phyloP scores from a whole-genome alignment of 345 rosid genomes.

The Litchi chinensis region DNA sequence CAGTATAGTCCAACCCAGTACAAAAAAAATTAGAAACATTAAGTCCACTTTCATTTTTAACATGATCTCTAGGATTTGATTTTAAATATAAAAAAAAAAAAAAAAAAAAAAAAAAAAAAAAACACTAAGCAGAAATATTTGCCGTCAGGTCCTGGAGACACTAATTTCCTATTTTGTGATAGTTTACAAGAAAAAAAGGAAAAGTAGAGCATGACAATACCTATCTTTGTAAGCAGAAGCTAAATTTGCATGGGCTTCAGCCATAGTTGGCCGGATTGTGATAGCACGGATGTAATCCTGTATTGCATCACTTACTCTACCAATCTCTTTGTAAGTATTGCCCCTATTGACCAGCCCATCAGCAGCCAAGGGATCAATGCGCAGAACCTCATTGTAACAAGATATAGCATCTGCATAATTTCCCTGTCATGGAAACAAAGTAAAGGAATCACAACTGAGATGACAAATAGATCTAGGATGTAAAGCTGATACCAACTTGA shows the following conservation, averaged over 20 bases:
- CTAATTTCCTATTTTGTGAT: background rate
- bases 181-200: background rate
- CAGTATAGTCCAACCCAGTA: background rate
- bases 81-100: too few species aligned
- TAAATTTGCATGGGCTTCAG: conserved; percentile 99
- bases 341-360: conserved; percentile 99
- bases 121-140: too few species aligned
- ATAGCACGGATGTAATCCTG: conserved; percentile 92
- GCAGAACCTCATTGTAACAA: conserved; percentile 95
- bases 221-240: conserved; percentile 99
- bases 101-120: too few species aligned
- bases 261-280: conserved; percentile 82
- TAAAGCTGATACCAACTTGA: background rate
- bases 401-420: conserved; percentile 92
- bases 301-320: conserved; percentile 93
- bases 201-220: conserved; percentile 34
- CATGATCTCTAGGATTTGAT: background rate
- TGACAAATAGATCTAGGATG: background rate
- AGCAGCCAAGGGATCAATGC: conserved; percentile 96
- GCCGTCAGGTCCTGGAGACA: background rate
- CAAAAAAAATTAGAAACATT: background rate
- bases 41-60: background rate
- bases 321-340: conserved; percentile 94
- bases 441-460: background rate
- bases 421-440: conserved; percentile 58